Percentiles rank a stretch among this genome's conserved stretches.
Evolutionary conservation across 805 yeast genomes (phyloP).

Genomic region (Hemisphaericaspora nanyangensis): DNA sequence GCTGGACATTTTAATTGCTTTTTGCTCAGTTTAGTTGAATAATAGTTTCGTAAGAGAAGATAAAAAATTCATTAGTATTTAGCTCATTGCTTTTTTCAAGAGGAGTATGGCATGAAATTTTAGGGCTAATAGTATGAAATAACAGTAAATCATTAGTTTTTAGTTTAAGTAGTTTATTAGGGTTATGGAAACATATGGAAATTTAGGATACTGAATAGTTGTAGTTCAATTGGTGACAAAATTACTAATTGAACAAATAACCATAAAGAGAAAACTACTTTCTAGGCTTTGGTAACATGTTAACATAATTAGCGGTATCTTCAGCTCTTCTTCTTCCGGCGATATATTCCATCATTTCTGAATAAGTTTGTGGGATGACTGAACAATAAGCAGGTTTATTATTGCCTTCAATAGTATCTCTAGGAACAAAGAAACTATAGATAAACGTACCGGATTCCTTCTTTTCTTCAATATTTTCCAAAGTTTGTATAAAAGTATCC

Average conservation of each 20-base stretch:
- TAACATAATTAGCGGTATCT: slow-evolving; percentile 69
- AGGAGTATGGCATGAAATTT: no score
- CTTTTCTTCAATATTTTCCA: slow-evolving; percentile 54
- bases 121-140: no score
- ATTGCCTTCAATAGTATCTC: slow-evolving; percentile 40
- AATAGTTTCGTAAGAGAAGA: no score
- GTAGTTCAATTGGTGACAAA: neutral
- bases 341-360: slow-evolving; percentile 88
- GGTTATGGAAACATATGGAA: no score
- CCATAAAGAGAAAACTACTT: neutral
- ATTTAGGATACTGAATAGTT: neutral
- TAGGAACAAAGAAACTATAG: slow-evolving; percentile 83
- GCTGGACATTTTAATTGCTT: no score
- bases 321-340: slow-evolving; percentile 88
- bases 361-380: slow-evolving; percentile 82
- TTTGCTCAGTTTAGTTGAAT: no score
- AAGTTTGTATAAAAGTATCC: slow-evolving; percentile 68
- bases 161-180: no score
- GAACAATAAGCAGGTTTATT: slow-evolving; percentile 59
- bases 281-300: slow-evolving; percentile 27
- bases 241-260: neutral
- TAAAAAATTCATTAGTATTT: no score
- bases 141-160: no score
- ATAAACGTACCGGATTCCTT: slow-evolving; percentile 84
- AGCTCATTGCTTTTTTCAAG: no score